Evolutionary conservation across 345 rosid genomes (phyloP).

Genomic region (Arabis hirsuta): DNA sequence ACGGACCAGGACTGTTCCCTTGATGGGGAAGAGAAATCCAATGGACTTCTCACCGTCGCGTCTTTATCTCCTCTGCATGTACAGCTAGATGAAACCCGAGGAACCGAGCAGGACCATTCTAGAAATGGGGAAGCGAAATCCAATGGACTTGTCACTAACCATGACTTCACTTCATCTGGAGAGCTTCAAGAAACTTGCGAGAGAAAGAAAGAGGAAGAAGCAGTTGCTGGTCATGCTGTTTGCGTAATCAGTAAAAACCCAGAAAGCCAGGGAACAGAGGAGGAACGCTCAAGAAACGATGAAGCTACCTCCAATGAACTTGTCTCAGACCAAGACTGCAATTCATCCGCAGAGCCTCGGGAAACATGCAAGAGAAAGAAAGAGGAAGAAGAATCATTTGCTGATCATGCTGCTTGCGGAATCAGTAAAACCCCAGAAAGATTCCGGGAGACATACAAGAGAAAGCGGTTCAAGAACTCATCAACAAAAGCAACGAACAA

Average conservation of each 20-base stretch:
- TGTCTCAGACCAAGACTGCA: slow-evolving; percentile 30
- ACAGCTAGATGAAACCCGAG: slow-evolving; percentile 28
- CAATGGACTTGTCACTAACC: slow-evolving; percentile 13
- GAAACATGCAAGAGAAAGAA: slow-evolving; percentile 36
- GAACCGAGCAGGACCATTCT: slow-evolving; percentile 31
- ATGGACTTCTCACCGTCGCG: slow-evolving; percentile 2
- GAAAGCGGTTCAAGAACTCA: slow-evolving; percentile 37
- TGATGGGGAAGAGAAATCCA: slow-evolving; percentile 14
- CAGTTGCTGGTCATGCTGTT: slow-evolving; percentile 15
- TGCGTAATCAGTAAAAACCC: slow-evolving; percentile 23
- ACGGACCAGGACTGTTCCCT: slow-evolving; percentile 31
- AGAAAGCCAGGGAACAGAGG: slow-evolving; percentile 18
- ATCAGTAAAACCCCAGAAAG: slow-evolving; percentile 38
- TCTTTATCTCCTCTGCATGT: slow-evolving; percentile 46
- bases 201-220: slow-evolving; percentile 32
- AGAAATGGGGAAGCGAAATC: slow-evolving; percentile 23
- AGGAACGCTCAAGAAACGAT: slow-evolving; percentile 27
- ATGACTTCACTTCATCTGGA: slow-evolving; percentile 35
- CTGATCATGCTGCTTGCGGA: slow-evolving; percentile 19
- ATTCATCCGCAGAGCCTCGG: slow-evolving; percentile 27
- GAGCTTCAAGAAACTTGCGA: slow-evolving; percentile 23
- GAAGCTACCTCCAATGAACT: slow-evolving; percentile 15
- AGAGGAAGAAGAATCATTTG: slow-evolving; percentile 29
- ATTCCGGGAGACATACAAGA: slow-evolving; percentile 41
- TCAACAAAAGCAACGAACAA: slow-evolving; percentile 23